These are phyloP conservation scores for Vigna angularis DNA, from an alignment of 306 rosid genomes.

Conservation along the genomic window DNA sequence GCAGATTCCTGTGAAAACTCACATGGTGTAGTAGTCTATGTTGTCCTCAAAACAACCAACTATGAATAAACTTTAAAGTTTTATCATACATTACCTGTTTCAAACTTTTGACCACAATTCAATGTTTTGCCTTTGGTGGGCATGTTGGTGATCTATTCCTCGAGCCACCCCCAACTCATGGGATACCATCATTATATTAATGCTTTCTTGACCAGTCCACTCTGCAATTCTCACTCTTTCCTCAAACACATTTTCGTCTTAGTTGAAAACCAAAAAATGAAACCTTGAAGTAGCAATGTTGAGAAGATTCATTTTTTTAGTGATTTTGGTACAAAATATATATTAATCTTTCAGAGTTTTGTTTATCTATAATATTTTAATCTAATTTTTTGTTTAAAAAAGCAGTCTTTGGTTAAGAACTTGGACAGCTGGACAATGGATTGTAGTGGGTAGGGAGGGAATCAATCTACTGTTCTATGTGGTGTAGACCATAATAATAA, in stretches of 20 bases:
- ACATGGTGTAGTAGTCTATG: slow-evolving; percentile 23
- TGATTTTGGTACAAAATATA: background rate
- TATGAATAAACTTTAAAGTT: background rate
- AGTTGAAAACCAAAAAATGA: background rate
- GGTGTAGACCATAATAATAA: slow-evolving; percentile 10
- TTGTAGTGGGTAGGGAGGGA: background rate
- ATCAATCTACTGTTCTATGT: slow-evolving; percentile 27
- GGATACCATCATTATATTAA: slow-evolving; percentile 15
- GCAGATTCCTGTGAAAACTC: background rate
- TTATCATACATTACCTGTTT: background rate
- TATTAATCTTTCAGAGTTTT: too few relatives aligned
- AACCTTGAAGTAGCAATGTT: slow-evolving; percentile 39
- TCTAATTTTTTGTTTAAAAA: too few relatives aligned
- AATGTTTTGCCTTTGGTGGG: slow-evolving; percentile 48
- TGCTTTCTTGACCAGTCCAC: slow-evolving; percentile 52
- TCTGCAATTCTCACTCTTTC: slow-evolving; percentile 38
- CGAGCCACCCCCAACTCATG: slow-evolving; percentile 73
- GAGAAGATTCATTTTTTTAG: slow-evolving; percentile 25
- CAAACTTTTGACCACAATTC: slow-evolving; percentile 29
- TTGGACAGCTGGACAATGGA: slow-evolving; percentile 38
- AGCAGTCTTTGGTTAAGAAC: background rate
- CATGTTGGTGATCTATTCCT: slow-evolving; percentile 54
- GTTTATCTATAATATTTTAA: too few relatives aligned
- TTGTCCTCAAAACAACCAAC: slow-evolving; percentile 6
- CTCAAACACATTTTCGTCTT: background rate